phyloP scores from a whole-genome alignment of 208 protist species.

The Crithidia expoeki region DNA sequence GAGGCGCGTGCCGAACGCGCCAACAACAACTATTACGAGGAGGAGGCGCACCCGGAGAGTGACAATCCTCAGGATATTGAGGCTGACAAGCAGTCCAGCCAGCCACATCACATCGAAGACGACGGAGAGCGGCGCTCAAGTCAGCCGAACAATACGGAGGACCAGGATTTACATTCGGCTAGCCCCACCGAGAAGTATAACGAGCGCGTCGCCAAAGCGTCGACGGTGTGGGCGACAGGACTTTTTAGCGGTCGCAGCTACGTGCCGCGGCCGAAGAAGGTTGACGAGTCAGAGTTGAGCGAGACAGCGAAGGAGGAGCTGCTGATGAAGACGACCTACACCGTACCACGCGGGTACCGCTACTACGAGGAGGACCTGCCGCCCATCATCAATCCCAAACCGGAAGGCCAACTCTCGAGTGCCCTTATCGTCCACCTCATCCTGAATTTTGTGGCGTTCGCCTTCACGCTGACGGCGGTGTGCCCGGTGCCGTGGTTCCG shows the following conservation, averaged over 20 bases:
- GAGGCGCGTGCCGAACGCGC: constrained; percentile 10
- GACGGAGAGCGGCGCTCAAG: not conserved
- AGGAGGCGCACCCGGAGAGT: not conserved
- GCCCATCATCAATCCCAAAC: constrained; percentile 40
- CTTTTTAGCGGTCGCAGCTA: constrained; percentile 54
- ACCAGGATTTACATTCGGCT: constrained; percentile 20
- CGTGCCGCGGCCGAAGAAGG: constrained; percentile 50
- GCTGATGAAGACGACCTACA: constrained; percentile 46
- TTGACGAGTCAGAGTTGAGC: constrained; percentile 41
- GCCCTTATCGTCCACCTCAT: constrained; percentile 50
- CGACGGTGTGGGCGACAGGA: constrained; percentile 56
- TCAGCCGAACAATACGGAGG: constrained; percentile 11
- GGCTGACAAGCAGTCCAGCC: not conserved
- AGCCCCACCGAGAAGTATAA: constrained; percentile 35
- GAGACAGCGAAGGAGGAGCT: constrained; percentile 45
- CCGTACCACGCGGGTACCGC: constrained; percentile 65
- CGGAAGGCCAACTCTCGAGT: constrained; percentile 26
- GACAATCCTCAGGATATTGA: constrained; percentile 1
- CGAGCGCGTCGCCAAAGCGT: constrained; percentile 30
- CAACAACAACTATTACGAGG: not conserved
- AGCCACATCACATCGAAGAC: not conserved
- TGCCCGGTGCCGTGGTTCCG: constrained; percentile 65
- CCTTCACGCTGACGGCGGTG: constrained; percentile 43
- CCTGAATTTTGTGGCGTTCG: constrained; percentile 41
- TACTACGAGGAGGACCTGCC: constrained; percentile 49